These are phyloP conservation scores for Alternaria solani DNA, from an alignment of 2,329 filamentous ascomycete species.

Conservation along the genomic window DNA sequence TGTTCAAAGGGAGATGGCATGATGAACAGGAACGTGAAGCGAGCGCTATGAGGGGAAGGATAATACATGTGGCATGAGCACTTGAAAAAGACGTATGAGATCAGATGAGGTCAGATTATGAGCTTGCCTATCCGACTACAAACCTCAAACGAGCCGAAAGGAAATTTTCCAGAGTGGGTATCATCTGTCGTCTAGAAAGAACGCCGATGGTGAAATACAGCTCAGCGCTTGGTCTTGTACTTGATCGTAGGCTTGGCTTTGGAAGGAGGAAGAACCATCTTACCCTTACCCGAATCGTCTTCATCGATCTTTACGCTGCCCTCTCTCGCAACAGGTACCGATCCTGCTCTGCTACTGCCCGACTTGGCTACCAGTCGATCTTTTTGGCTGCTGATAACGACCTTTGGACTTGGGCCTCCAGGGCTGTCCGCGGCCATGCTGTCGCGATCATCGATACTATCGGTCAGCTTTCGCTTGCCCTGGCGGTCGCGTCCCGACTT, in stretches of 20 bases:
- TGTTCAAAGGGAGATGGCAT: constrained; percentile 1
- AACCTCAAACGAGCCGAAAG: constrained; percentile 27
- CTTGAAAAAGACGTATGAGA: constrained; percentile 21
- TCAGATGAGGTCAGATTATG: constrained; percentile 23
- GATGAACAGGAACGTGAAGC: constrained; percentile 1
- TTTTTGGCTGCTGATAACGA: constrained; percentile 41
- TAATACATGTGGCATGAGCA: constrained; percentile 17
- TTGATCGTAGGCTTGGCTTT: constrained; percentile 23
- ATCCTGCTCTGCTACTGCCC: constrained; percentile 51
- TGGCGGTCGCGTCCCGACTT: constrained; percentile 50
- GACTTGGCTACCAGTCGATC: constrained; percentile 52
- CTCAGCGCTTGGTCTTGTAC: constrained; percentile 29
- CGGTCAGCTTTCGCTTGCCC: constrained; percentile 49
- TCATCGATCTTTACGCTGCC: constrained; percentile 60
- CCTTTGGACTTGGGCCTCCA: constrained; percentile 46
- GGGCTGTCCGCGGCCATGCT: constrained; percentile 51
- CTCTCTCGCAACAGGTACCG: constrained; percentile 57
- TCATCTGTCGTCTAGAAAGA: constrained; percentile 26
- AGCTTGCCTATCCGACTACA: constrained; percentile 29
- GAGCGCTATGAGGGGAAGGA: background rate
- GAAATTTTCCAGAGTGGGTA: constrained; percentile 27
- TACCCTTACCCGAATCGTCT: constrained; percentile 56
- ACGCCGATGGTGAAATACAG: constrained; percentile 13
- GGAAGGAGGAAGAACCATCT: constrained; percentile 45
- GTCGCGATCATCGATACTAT: constrained; percentile 48